Evolutionary conservation across 352 stramenopile species (phyloP), one percentile per base, ranked within the genome.

Genomic region (Phytophthora crassamura): DNA sequence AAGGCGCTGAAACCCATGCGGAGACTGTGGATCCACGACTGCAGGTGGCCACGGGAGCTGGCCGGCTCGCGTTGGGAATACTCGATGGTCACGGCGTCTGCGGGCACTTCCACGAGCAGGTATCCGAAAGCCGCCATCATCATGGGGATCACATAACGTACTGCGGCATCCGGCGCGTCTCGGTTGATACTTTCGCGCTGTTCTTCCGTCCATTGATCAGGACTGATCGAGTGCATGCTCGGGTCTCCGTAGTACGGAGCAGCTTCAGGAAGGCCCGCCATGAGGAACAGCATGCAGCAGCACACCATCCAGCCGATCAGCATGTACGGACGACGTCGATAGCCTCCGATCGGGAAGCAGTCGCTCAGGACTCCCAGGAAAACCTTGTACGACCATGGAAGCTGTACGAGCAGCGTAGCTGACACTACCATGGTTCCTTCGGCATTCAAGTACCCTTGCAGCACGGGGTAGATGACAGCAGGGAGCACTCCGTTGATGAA

Each of bases 91-190:
- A 91, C 71, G 0, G 86, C 80, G 28, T 93, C 84, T 2, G 80
- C 72, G 2, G 82, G 66, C 7, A 89, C 80, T 30, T 93, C 80
- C 3, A 75, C 59, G 18, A 90, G 39, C 11, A 93, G 56, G 61
- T 85, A 93, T 9, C 84, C 82, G 46, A 91, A 85, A 0, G 80
- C 64, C n/a, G 80, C 75, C 25, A 91, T 64, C 82, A 89, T 90
- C 82, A 91, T 90, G 14, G 74, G 77, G 38, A 91, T 69, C 20
- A 93, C 74, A 42, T 88, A 89, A 34, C 70, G 74, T 25, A 64
- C 69, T 4, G 76, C 82, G 1, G 69, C 62, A 45, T 82, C 62
- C 11, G 77, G 64, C 6, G 78, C 75, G 5, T 61, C 34, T 0
- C 38, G 11, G 59, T 90, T 88, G 57, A 88, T 78, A 25, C 49